These are phyloP conservation scores for Daldinia caldariorum DNA, from an alignment of 495 filamentous ascomycete species.

Conservation along the genomic window DNA sequence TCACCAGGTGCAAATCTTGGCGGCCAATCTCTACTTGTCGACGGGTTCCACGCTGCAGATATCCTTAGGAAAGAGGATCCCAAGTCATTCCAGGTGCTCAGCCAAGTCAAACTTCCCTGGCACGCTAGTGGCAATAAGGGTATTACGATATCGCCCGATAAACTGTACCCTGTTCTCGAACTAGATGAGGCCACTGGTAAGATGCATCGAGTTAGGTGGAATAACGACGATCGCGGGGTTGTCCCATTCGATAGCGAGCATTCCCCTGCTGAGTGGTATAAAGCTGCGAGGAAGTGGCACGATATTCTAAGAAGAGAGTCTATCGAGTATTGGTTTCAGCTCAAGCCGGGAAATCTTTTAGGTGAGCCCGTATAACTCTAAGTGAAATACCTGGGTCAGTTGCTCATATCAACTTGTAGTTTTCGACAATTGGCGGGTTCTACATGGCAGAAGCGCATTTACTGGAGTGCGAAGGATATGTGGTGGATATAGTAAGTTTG, in stretches of 20 bases:
- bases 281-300: conserved; percentile 73
- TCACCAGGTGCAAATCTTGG: conserved; percentile 51
- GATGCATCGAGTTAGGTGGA: conserved; percentile 84
- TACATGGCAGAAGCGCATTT: conserved; percentile 85
- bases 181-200: conserved; percentile 54
- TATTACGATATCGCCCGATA: conserved; percentile 75
- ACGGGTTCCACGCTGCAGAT: conserved; percentile 78
- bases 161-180: conserved; percentile 73
- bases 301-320: conserved; percentile 63
- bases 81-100: conserved; percentile 63
- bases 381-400: neutral
- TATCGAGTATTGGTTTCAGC: conserved; percentile 76
- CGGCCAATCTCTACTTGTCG: conserved; percentile 79
- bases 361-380: conserved; percentile 60
- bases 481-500: conserved; percentile 81
- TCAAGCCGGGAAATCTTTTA: conserved; percentile 79
- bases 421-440: conserved; percentile 94
- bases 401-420: conserved; percentile 58
- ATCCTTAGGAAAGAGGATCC: conserved; percentile 61
- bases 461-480: conserved; percentile 86
- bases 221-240: conserved; percentile 83
- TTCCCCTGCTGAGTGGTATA: conserved; percentile 72
- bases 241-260: conserved; percentile 52
- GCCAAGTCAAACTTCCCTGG: conserved; percentile 64
- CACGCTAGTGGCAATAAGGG: conserved; percentile 89